Evolutionary conservation across 2,329 filamentous ascomycete species (phyloP).

Genomic region (Fusarium cyanostomum): DNA sequence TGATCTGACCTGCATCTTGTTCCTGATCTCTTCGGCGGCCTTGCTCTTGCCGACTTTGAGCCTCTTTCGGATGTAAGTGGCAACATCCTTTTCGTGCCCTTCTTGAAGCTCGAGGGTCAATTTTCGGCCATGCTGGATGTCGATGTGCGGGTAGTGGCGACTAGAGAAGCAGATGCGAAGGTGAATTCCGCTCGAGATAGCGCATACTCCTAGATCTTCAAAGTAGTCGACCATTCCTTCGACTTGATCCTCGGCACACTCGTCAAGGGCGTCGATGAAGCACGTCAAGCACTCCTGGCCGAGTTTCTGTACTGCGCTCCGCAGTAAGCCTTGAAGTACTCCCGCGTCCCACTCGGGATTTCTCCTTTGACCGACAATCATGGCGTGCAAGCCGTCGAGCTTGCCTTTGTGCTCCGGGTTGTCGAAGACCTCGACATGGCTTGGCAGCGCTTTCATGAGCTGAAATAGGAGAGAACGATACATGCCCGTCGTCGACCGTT

Average conservation of each 20-base stretch:
- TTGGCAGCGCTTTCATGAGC: conserved; percentile 49
- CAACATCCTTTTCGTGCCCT: conserved; percentile 42
- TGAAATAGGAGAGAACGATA: conserved; percentile 61
- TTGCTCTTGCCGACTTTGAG: conserved; percentile 6
- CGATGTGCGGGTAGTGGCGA: conserved; percentile 57
- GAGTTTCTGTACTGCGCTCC: not conserved
- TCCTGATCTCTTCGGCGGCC: not conserved
- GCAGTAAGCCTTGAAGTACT: not conserved
- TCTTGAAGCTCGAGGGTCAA: conserved; percentile 41
- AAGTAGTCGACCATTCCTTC: conserved; percentile 56
- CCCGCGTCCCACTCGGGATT: not conserved
- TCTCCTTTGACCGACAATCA: not conserved
- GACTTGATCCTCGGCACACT: conserved; percentile 54
- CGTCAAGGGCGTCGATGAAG: conserved; percentile 57
- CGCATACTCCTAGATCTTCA: conserved; percentile 47
- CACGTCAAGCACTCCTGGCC: not conserved
- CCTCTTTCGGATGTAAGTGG: conserved; percentile 19
- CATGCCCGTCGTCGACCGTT: conserved; percentile 58
- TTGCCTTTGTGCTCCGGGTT: not conserved
- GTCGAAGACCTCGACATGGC: conserved; percentile 48
- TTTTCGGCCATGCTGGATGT: conserved; percentile 39
- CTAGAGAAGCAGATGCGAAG: conserved; percentile 56
- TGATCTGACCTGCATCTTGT: conserved; percentile 48
- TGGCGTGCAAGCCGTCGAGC: not conserved
- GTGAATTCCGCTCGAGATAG: conserved; percentile 10